phyloP scores from a whole-genome alignment of 768 basidiomycete species.

The Dentipellis fragilis region DNA sequence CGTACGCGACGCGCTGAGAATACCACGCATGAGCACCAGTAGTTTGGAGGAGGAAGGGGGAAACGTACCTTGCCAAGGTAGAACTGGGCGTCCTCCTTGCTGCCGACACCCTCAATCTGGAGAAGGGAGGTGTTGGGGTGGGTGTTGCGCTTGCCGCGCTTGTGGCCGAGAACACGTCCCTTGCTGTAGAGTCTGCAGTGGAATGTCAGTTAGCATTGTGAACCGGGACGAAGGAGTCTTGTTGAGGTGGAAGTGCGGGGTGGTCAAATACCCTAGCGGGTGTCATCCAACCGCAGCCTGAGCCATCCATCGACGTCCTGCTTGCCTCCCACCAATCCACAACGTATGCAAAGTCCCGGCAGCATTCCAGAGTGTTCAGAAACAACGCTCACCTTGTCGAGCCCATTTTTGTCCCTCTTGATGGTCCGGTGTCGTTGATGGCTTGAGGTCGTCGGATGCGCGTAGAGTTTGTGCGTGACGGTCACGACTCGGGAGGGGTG shows the following conservation, averaged over 20 bases:
- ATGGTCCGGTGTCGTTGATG: slow-evolving; percentile 9
- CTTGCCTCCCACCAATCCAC: slow-evolving; percentile 13
- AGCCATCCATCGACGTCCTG: slow-evolving; percentile 37
- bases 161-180: slow-evolving; percentile 96
- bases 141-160: slow-evolving; percentile 95
- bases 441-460: not conserved
- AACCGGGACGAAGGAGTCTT: not conserved
- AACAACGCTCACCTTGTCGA: slow-evolving; percentile 59
- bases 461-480: slow-evolving; percentile 8
- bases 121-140: slow-evolving; percentile 93
- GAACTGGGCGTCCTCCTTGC: slow-evolving; percentile 90
- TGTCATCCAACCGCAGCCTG: slow-evolving; percentile 14
- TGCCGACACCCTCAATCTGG: slow-evolving; percentile 93
- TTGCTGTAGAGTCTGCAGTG: slow-evolving; percentile 81
- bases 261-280: not conserved
- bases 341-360: slow-evolving; percentile 8
- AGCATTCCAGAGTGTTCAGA: not conserved
- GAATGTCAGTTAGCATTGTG: slow-evolving; percentile 3
- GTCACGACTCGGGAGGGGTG: slow-evolving; percentile 1
- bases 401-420: slow-evolving; percentile 50
- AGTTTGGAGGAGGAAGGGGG: not conserved
- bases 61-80: slow-evolving; percentile 94
- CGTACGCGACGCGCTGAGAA: slow-evolving; percentile 84
- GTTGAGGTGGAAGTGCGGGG: not conserved
- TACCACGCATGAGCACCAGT: not conserved